Conservation (phyloP, 306 rosid species). For the Ochetophila trinervis region DNA sequence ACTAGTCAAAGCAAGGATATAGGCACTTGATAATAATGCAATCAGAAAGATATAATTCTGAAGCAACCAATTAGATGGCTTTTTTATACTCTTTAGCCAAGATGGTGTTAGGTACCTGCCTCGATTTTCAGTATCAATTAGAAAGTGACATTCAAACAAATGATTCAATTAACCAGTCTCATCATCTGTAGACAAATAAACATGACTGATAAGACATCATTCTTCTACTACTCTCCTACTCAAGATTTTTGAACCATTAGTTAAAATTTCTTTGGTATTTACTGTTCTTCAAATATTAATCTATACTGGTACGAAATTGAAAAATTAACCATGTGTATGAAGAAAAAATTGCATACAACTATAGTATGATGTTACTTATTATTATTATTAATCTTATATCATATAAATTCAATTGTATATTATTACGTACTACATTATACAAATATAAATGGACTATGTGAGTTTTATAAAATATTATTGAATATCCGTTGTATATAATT, state of each 20-base stretch:
- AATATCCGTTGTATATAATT: no score
- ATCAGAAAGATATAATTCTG: constrained; percentile 10
- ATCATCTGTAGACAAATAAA: constrained; percentile 31
- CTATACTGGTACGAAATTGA: no score
- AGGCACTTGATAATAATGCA: constrained; percentile 5
- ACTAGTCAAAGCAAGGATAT: constrained; percentile 22
- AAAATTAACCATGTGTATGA: no score
- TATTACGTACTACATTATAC: no score
- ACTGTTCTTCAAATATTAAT: no score
- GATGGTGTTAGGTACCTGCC: constrained; percentile 24
- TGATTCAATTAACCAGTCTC: constrained; percentile 26
- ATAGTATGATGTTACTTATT: no score
- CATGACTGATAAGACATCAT: constrained; percentile 24
- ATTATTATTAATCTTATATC: no score
- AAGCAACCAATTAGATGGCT: constrained; percentile 16
- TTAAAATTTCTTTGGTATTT: no score
- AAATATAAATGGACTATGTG: no score
- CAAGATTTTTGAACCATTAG: constrained; percentile 2
- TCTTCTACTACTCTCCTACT: constrained; percentile 12
- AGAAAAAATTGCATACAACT: no score
- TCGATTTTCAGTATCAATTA: constrained; percentile 28
- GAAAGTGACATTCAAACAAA: constrained; percentile 36
- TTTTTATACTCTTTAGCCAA: background rate
- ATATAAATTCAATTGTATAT: no score
- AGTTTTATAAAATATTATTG: no score